Evolutionary conservation across 129 eudicot species (phyloP).

Genomic region (Logfia minima): DNA sequence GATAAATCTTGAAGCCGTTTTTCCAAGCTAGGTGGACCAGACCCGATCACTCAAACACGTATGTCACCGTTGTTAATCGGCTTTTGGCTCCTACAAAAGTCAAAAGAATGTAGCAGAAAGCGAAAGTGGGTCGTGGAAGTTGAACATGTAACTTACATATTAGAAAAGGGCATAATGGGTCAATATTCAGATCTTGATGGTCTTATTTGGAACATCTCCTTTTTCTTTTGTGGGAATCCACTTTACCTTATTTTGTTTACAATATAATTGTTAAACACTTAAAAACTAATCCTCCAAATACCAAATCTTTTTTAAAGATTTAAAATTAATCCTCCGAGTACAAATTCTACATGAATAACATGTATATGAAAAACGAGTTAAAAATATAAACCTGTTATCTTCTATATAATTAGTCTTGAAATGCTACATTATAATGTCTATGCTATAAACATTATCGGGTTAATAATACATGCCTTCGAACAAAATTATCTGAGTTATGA

Average conservation of each 20-base stretch:
- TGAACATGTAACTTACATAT: slow-evolving; percentile 11
- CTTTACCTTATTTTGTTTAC: background rate
- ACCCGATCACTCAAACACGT: background rate
- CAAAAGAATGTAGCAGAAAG: slow-evolving; percentile 28
- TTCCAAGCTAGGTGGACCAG: background rate
- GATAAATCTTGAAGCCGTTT: slow-evolving; percentile 26
- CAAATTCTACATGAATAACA: background rate
- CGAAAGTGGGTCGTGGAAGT: slow-evolving; percentile 18
- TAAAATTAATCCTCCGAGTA: background rate
- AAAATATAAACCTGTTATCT: background rate
- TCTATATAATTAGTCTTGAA: background rate
- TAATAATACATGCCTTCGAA: background rate
- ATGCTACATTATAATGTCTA: no score
- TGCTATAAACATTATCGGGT: background rate
- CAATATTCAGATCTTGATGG: slow-evolving; percentile 25
- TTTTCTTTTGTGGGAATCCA: slow-evolving; percentile 19
- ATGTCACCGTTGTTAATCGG: slow-evolving; percentile 25
- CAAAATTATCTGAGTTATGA: background rate
- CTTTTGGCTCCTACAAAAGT: slow-evolving; percentile 35
- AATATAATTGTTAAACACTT: no score
- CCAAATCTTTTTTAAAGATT: no score
- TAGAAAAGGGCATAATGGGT: slow-evolving; percentile 5
- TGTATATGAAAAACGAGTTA: background rate
- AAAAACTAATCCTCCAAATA: background rate
- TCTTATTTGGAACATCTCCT: slow-evolving; percentile 15